A percentile compares a stretch with the other conserved stretches of the same genome.
Evolutionary conservation across 345 rosid species (phyloP).

Genomic region (Linum trigynum): DNA sequence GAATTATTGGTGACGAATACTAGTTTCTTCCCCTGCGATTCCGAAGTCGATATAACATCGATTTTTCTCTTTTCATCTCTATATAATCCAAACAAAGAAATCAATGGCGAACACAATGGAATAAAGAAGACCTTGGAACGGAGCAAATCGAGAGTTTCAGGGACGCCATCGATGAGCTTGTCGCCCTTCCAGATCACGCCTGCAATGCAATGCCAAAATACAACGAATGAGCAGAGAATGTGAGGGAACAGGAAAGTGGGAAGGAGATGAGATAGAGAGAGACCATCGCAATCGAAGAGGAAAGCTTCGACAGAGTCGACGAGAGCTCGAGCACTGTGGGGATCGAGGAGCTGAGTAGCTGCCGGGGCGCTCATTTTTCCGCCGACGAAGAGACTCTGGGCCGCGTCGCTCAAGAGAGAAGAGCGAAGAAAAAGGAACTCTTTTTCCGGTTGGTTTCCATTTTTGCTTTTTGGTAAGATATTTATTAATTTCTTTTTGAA

Average conservation of each 20-base stretch:
- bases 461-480: too few relatives aligned
- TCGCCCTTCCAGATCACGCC: slow-evolving; percentile 98
- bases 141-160: slow-evolving; percentile 50
- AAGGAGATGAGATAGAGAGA: not conserved
- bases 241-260: not conserved
- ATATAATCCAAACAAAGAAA: not conserved
- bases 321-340: slow-evolving; percentile 29
- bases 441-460: not conserved
- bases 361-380: not conserved
- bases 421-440: not conserved
- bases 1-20: slow-evolving; percentile 90
- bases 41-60: too few relatives aligned
- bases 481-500: too few relatives aligned
- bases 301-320: slow-evolving; percentile 56
- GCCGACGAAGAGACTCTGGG: not conserved
- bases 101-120: not conserved
- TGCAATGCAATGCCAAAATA: slow-evolving; percentile 19
- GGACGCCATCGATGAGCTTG: slow-evolving; percentile 63
- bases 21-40: slow-evolving; percentile 60
- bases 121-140: slow-evolving; percentile 48
- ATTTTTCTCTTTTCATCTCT: not conserved
- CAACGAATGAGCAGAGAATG: not conserved
- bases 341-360: slow-evolving; percentile 36
- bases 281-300: slow-evolving; percentile 72
- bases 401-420: not conserved